phyloP scores from a whole-genome alignment of 768 basidiomycete genomes.

The Pisolithus sp. region DNA sequence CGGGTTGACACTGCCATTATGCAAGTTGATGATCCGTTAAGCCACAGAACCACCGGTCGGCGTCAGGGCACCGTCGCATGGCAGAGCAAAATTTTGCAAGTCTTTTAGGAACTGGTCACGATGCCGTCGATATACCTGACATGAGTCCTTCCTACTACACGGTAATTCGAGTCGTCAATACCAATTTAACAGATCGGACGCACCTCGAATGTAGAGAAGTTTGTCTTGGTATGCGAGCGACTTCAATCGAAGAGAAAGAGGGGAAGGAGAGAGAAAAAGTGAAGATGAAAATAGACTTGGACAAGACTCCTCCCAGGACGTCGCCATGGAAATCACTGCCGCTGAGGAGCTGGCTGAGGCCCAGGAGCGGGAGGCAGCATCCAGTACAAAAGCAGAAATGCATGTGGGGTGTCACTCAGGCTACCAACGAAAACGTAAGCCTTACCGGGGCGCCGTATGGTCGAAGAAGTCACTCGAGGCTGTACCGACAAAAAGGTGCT shows the following conservation, averaged over 20 bases:
- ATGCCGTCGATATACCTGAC: too few relatives aligned
- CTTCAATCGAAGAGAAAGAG: slow-evolving; percentile 83
- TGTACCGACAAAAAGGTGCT: slow-evolving; percentile 85
- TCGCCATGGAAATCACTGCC: slow-evolving; percentile 60
- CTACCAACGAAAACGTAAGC: slow-evolving; percentile 55
- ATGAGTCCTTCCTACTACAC: too few relatives aligned
- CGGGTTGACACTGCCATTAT: too few relatives aligned
- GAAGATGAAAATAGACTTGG: slow-evolving; percentile 77
- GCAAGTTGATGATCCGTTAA: too few relatives aligned
- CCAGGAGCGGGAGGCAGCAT: slow-evolving; percentile 32
- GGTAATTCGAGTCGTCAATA: too few relatives aligned
- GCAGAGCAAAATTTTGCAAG: too few relatives aligned
- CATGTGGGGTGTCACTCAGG: slow-evolving; percentile 69
- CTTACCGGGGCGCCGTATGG: slow-evolving; percentile 61
- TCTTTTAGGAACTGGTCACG: too few relatives aligned
- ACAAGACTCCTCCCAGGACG: slow-evolving; percentile 89
- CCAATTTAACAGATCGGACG: too few relatives aligned
- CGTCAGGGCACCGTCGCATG: too few relatives aligned
- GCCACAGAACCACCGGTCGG: too few relatives aligned
- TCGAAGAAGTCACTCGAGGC: slow-evolving; percentile 69
- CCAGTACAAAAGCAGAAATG: slow-evolving; percentile 66
- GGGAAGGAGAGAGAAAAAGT: slow-evolving; percentile 66
- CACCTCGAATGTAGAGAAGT: too few relatives aligned
- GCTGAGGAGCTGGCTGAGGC: slow-evolving; percentile 32
- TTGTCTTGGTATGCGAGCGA: too few relatives aligned